These are phyloP conservation scores for Petunia secreta DNA, from an alignment of 257 asterid genomes.

Conservation along the genomic window DNA sequence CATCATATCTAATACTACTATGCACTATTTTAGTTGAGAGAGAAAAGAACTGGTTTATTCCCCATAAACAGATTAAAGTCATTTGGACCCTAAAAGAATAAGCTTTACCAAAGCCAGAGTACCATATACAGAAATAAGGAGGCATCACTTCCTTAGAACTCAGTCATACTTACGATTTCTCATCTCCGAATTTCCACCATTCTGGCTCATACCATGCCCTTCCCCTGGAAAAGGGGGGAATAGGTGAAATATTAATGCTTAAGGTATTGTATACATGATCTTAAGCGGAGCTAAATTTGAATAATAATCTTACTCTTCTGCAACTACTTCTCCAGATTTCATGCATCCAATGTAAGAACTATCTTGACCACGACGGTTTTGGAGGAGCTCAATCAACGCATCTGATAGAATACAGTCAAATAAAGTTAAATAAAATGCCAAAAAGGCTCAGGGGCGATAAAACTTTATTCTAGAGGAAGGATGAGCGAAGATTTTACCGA, in stretches of 20 bases:
- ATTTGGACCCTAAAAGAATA: conserved; percentile 19
- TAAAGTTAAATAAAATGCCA: conserved; percentile 11
- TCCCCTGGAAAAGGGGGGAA: conserved; percentile 64
- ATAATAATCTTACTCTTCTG: conserved; percentile 71
- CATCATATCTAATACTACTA: conserved; percentile 6
- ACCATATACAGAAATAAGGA: background rate
- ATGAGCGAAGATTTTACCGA: conserved; percentile 50
- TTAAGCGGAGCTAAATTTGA: conserved; percentile 26
- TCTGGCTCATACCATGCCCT: conserved; percentile 91
- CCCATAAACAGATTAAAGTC: conserved; percentile 10
- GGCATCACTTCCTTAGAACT: conserved; percentile 15
- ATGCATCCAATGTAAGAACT: conserved; percentile 92
- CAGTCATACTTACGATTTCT: conserved; percentile 69
- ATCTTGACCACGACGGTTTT: conserved; percentile 66
- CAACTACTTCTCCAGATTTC: conserved; percentile 87
- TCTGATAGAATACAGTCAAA: conserved; percentile 41
- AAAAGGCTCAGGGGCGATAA: conserved; percentile 8
- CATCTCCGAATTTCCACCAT: conserved; percentile 99
- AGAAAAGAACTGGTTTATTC: conserved; percentile 15
- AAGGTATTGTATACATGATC: conserved; percentile 9
- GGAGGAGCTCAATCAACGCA: conserved; percentile 74
- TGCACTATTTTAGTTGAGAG: conserved; percentile 6
- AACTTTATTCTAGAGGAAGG: background rate
- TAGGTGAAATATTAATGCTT: background rate
- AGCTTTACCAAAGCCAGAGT: conserved; percentile 12